phyloP scores from a whole-genome alignment of 2,329 filamentous ascomycete genomes.

The Colletotrichum theobromicola region DNA sequence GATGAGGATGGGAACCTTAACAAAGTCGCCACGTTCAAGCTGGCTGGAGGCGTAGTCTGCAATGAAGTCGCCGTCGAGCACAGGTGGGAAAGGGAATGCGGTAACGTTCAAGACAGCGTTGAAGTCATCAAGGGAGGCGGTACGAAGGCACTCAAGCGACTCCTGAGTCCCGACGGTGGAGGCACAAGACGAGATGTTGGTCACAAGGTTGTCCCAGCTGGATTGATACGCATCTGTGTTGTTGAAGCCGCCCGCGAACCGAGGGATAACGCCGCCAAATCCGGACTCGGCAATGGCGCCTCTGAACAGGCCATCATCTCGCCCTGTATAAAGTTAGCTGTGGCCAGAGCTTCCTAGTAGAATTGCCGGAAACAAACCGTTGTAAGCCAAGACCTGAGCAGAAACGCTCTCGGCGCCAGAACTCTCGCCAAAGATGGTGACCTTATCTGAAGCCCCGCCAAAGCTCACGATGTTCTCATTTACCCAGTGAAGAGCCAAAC shows the following conservation, averaged over 20 bases:
- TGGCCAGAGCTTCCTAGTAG: not conserved
- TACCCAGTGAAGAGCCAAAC: conserved; percentile 51
- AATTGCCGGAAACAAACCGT: conserved; percentile 33
- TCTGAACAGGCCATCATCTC: conserved; percentile 57
- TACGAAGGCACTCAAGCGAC: conserved; percentile 32
- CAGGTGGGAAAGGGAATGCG: conserved; percentile 23
- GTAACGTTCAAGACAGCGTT: conserved; percentile 23
- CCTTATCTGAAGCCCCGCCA: conserved; percentile 47
- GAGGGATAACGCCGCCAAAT: conserved; percentile 35
- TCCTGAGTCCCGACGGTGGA: conserved; percentile 26
- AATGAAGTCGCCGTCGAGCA: conserved; percentile 42
- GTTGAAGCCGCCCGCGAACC: conserved; percentile 32
- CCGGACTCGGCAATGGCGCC: conserved; percentile 56
- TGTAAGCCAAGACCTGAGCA: conserved; percentile 51
- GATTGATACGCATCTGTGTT: conserved; percentile 30
- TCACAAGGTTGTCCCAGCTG: conserved; percentile 31
- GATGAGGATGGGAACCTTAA: conserved; percentile 37
- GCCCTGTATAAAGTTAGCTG: conserved; percentile 24
- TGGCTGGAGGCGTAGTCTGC: conserved; percentile 33
- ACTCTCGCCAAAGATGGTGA: conserved; percentile 58
- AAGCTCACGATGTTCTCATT: conserved; percentile 51
- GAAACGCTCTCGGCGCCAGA: conserved; percentile 53
- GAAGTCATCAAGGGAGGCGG: conserved; percentile 32
- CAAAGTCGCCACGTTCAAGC: conserved; percentile 34
- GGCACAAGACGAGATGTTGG: conserved; percentile 30